Evolutionary conservation across 306 rosid species (phyloP), one percentile per base, ranked within the genome.

Genomic region (Fragaria iinumae): DNA sequence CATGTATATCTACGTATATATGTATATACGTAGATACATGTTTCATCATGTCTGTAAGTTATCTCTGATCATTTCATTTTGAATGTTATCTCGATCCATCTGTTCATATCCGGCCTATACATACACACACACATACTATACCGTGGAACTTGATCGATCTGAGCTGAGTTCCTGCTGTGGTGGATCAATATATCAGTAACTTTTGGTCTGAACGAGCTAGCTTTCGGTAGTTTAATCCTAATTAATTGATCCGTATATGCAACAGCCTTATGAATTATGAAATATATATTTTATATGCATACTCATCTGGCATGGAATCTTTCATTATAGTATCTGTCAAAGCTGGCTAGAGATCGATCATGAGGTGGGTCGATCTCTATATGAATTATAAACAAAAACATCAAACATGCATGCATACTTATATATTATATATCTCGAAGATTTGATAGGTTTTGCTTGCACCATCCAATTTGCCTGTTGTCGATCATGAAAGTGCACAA

Each of bases 381-480:
- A 13, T 29, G 20, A 63, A 32, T 63, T 32, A 29, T 63, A 32
- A 14, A 32, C 44, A 12, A 29, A 29, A 13, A 3, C 21, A 21
- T 11, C 23, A 7, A 3, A 20, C 20, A 1, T 20, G 0, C 10
- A 11, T 34, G 2, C 14, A 41, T 38, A 6, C 8, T 6, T 38
- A 6, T 38, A 38, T 38, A 38, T 32, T 32, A 3, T 4, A 63
- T 7, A 48, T 20, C 50, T 32, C 14, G 21, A 11, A 21, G 79
- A 38, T 36, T 38, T 64, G 73, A 38, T 50, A 76, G 48, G 73
- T 16, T 65, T 65, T 76, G 49, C 73, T 65, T 66, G 38, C 80
- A 53, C 36, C 67, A 55, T 65, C 49, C 65, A 65, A 34, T 66
- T 39, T 66, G 12, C 79, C 23, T 65, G 48, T 49, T 64, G 25